Evolutionary conservation across 1,284 basidiomycete species (phyloP), one percentile per base, ranked within the genome.

Genomic region (Paramarasmius palmivorus): DNA sequence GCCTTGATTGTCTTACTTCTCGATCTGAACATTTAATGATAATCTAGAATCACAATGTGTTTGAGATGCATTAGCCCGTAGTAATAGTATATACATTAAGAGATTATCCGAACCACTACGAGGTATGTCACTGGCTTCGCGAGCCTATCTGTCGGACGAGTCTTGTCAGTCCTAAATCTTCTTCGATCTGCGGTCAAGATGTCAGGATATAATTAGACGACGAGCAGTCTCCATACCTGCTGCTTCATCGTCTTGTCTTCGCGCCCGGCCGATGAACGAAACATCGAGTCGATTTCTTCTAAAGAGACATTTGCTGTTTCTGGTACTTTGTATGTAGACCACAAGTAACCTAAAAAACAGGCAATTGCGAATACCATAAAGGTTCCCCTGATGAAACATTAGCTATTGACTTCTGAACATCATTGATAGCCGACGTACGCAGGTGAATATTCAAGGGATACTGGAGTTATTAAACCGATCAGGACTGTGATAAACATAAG

Each of bases 401-500:
- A 34, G 23, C 37, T 37, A 29, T 20, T 25, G 26, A 15, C n/a
- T n/a, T n/a, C 6, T 17, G 20, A 48, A 50, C n/a, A n/a, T n/a
- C n/a, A 51, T 39, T 38, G n/a, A n/a, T n/a, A n/a, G n/a, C n/a
- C 45, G 35, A 70, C 79, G 53, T 65, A 88, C 84, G 81, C 70
- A 9, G 87, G 68, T 0, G 88, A 88, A 6, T 70, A 63, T 49
- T 83, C 79, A 65, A 93, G 79, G 58, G 92, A 68, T 48, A 83
- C 75, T 1, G 92, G 92, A 7, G 91, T 93, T 41, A 91, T 69
- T 49, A 93, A 77, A 8, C 90, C 90, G 59, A 94, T 87, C 58
- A 93, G 71, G 67, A 92, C 91, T 91, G 54, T 26, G 20, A 44
- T 20, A 45, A 39, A 42, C 50, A 37, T 29, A 12, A 32, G 29